Evolutionary conservation across 345 rosid genomes (phyloP).

Genomic region (Melaleuca quinquenervia): DNA sequence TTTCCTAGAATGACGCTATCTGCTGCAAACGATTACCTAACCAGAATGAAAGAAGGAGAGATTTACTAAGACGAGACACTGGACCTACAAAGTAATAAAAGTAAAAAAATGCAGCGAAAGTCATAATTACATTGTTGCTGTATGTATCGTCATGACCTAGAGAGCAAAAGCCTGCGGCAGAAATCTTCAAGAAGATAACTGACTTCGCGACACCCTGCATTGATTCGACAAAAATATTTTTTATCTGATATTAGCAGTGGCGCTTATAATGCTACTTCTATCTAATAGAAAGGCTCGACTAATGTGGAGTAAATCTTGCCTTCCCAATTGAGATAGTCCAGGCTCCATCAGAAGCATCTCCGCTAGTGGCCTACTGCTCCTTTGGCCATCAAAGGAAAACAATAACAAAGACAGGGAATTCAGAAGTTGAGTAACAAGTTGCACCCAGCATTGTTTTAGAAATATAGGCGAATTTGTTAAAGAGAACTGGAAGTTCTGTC

Average conservation of each 20-base stretch:
- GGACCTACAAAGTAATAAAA: neutral
- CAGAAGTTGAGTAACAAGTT: neutral
- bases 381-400: conserved; percentile 22
- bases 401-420: neutral
- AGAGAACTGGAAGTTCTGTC: neutral
- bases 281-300: neutral
- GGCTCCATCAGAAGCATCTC: conserved; percentile 81
- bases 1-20: neutral
- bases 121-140: neutral
- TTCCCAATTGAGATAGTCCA: conserved; percentile 74
- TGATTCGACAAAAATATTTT: neutral
- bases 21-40: neutral
- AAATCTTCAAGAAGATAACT: neutral
- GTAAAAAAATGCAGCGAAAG: neutral
- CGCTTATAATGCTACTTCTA: neutral
- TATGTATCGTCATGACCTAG: neutral
- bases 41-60: neutral
- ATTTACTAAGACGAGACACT: neutral
- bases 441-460: neutral
- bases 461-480: neutral
- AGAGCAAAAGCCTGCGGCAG: neutral
- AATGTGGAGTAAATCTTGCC: conserved; percentile 26
- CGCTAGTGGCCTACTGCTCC: conserved; percentile 37
- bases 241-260: neutral
- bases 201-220: neutral